These are phyloP conservation scores for Hyphodiscus sp. DNA, from an alignment of 2,329 filamentous ascomycete genomes.

Conservation along the genomic window DNA sequence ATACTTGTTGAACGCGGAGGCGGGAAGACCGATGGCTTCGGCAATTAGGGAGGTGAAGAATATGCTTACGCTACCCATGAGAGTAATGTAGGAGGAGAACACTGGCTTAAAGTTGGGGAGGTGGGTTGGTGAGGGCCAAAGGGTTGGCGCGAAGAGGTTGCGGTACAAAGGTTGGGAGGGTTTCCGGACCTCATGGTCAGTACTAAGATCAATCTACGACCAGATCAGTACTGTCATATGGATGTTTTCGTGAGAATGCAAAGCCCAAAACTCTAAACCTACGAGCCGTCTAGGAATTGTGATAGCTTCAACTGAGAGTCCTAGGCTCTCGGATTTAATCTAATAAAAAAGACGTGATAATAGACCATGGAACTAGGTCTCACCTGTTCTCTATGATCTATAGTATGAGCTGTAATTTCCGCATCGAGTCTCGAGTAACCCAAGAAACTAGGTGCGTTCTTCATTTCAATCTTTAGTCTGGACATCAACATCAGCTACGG, in stretches of 20 bases:
- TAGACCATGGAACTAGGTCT: too few relatives aligned
- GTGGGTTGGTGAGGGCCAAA: constrained; percentile 63
- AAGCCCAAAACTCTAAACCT: too few relatives aligned
- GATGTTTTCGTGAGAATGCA: too few relatives aligned
- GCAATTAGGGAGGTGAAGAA: constrained; percentile 75
- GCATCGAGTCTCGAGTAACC: constrained; percentile 61
- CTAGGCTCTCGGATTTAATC: too few relatives aligned
- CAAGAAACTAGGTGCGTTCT: constrained; percentile 65
- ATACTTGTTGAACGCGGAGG: constrained; percentile 67
- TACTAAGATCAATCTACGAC: constrained; percentile 65
- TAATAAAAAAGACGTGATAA: too few relatives aligned
- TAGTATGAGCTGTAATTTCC: constrained; percentile 65
- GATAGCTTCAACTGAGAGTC: too few relatives aligned
- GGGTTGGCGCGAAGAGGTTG: constrained; percentile 70
- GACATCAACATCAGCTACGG: not conserved
- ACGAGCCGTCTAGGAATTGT: too few relatives aligned
- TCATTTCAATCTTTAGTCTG: constrained; percentile 64
- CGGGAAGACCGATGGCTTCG: constrained; percentile 69
- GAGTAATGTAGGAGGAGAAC: constrained; percentile 69
- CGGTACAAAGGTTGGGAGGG: constrained; percentile 61
- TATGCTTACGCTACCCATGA: constrained; percentile 67
- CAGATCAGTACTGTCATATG: too few relatives aligned
- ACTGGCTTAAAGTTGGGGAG: constrained; percentile 62
- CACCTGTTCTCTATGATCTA: constrained; percentile 72
- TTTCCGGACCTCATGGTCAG: constrained; percentile 61